phyloP scores from a whole-genome alignment of 345 rosid genomes.

The Moricandia moricandioides region DNA sequence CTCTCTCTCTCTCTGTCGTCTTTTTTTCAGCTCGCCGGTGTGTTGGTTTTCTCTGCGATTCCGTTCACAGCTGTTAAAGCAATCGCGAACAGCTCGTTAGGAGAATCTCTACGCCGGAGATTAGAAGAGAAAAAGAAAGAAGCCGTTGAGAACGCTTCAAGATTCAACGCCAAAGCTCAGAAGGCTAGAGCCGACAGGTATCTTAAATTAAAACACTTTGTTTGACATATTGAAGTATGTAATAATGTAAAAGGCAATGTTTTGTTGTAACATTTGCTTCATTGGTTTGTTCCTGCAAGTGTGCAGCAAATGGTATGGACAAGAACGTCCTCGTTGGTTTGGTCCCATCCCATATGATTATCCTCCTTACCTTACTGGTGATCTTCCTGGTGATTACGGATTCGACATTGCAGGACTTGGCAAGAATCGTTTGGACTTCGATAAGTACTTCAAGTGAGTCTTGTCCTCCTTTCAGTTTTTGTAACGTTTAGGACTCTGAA shows the following conservation, averaged over 20 bases:
- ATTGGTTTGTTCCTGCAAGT: constrained; percentile 26
- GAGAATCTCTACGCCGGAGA: constrained; percentile 63
- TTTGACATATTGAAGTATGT: too few species aligned
- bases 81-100: constrained; percentile 81
- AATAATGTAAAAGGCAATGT: too few species aligned
- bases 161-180: constrained; percentile 56
- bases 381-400: constrained; percentile 90
- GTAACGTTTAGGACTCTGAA: too few species aligned
- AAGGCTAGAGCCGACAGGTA: constrained; percentile 78
- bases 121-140: constrained; percentile 68
- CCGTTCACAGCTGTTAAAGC: constrained; percentile 93
- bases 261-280: not conserved
- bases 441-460: constrained; percentile 74
- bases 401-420: constrained; percentile 82
- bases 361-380: constrained; percentile 73
- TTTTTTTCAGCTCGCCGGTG: constrained; percentile 69
- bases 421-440: constrained; percentile 58
- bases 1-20: constrained; percentile 32
- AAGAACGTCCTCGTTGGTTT: constrained; percentile 90
- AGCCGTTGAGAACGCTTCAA: constrained; percentile 55
- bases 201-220: not conserved
- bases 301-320: constrained; percentile 86
- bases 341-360: constrained; percentile 83
- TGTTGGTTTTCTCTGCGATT: constrained; percentile 81
- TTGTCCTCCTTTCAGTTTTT: not conserved